phyloP scores from a whole-genome alignment of 495 filamentous ascomycete genomes.

The Penicillium longicatenatum region DNA sequence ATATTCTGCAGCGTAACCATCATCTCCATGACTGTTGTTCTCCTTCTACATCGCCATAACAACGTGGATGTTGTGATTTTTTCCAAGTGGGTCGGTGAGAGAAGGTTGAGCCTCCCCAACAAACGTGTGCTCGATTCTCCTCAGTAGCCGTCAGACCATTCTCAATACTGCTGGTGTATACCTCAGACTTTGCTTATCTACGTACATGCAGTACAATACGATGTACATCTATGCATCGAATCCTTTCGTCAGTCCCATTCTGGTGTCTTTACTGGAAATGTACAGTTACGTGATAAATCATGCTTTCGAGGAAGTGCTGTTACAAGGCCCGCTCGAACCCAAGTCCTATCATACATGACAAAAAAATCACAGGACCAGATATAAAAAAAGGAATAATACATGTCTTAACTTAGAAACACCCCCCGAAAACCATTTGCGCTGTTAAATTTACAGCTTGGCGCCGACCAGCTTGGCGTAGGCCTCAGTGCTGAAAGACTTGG shows the following conservation, averaged over 20 bases:
- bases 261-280: too few species aligned
- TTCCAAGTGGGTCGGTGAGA: constrained; percentile 25
- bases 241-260: too few species aligned
- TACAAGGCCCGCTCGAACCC: constrained; percentile 52
- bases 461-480: constrained; percentile 94
- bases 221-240: too few species aligned
- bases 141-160: constrained; percentile 30
- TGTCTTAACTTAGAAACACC: constrained; percentile 14
- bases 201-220: not conserved
- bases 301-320: constrained; percentile 41
- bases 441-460: constrained; percentile 73
- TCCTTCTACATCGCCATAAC: not conserved
- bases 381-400: constrained; percentile 36
- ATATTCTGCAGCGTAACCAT: too few species aligned
- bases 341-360: constrained; percentile 52
- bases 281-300: constrained; percentile 17
- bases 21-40: not conserved
- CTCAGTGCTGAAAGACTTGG: constrained; percentile 97
- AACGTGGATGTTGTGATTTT: constrained; percentile 3
- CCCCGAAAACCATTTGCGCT: constrained; percentile 6
- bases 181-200: not conserved
- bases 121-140: constrained; percentile 32
- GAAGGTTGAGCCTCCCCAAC: constrained; percentile 33
- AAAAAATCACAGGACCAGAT: constrained; percentile 34
- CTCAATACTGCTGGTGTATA: not conserved